Evolutionary conservation across 2,329 filamentous ascomycete species (phyloP), one percentile per base, ranked within the genome.

Genomic region (Knoxdaviesia capensis): DNA sequence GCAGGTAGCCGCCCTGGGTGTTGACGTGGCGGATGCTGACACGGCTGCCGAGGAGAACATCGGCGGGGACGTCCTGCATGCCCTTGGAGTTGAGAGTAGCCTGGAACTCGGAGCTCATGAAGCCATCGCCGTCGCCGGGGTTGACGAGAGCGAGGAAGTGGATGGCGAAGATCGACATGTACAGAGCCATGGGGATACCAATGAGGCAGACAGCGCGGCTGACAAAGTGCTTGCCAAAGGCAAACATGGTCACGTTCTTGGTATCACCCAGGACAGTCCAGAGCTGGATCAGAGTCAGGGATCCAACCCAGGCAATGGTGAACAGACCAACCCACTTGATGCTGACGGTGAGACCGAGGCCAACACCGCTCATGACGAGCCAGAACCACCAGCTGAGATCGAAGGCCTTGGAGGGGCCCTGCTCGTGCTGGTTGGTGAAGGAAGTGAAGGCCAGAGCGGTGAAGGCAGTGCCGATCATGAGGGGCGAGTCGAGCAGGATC

Each of bases 91-190:
- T 98, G 50, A 98, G 68, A 2, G 90, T 96, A 32, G 90, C 82
- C 64, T 98, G 90, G 67, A 98, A 98, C 56, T 98, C 90, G 43
- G 88, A 94, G 56, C 87, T 94, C 90, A 98, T 98, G 68, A 98
- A 98, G 43, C 90, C 90, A 59, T 98, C 90, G 43, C 90, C 90
- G 41, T 98, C 90, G 46, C 90, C 90, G 31, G 90, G 90, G 62
- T 98, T 98, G 46, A 80, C 74, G 36, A 98, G 71, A 66, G 84
- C 92, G 50, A 87, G 51, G 62, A 98, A 98, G 66, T 98, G 90
- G 53, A 98, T 92, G 42, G 75, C 87, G 54, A 98, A 98, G 83
- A 96, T 94, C 54, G 74, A 79, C 68, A 94, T 79, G 65, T 98
- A 98, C 63, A 98, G 94, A 34, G 75, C 77, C 30, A 81, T 50